Percentiles rank a stretch among this genome's conserved stretches.
Evolutionary conservation across 345 rosid species (phyloP).

Genomic region (Mercurialis annua): DNA sequence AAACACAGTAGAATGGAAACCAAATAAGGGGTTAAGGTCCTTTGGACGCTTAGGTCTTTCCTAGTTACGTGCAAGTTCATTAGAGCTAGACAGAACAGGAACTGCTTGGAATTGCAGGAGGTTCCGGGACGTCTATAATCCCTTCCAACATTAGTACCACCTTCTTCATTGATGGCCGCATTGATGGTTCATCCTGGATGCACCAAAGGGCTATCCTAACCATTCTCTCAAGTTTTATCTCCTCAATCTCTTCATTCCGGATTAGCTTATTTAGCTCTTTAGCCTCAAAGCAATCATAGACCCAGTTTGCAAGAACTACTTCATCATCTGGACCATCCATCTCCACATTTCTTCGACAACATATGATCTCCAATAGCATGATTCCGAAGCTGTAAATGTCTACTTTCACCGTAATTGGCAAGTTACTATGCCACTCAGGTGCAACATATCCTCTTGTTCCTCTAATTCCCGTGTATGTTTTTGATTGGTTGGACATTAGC

Average conservation of each 20-base stretch:
- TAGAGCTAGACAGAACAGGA: background rate
- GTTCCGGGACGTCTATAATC: too few relatives aligned
- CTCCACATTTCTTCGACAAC: constrained; percentile 17
- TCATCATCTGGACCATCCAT: constrained; percentile 3
- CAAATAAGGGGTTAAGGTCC: too few relatives aligned
- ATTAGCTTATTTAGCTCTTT: background rate
- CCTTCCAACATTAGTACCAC: too few relatives aligned
- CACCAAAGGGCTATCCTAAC: too few relatives aligned
- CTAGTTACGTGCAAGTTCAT: constrained; percentile 16
- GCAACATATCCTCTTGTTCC: constrained; percentile 19
- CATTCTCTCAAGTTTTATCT: too few relatives aligned
- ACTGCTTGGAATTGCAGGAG: constrained; percentile 14
- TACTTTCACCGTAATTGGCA: constrained; percentile 3
- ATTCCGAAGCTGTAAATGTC: constrained; percentile 32
- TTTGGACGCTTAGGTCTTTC: too few relatives aligned
- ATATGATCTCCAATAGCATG: constrained; percentile 26
- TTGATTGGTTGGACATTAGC: constrained; percentile 19
- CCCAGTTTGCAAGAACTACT: constrained; percentile 10
- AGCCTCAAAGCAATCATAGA: background rate
- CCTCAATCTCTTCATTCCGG: too few relatives aligned
- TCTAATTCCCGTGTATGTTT: background rate
- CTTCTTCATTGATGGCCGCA: too few relatives aligned
- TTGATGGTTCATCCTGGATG: too few relatives aligned
- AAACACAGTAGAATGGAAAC: too few relatives aligned
- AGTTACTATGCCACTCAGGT: constrained; percentile 18